A percentile compares a stretch with the other conserved stretches of the same genome.
Conservation (phyloP, 257 asterid genomes). For the Orobanche coerulescens region DNA sequence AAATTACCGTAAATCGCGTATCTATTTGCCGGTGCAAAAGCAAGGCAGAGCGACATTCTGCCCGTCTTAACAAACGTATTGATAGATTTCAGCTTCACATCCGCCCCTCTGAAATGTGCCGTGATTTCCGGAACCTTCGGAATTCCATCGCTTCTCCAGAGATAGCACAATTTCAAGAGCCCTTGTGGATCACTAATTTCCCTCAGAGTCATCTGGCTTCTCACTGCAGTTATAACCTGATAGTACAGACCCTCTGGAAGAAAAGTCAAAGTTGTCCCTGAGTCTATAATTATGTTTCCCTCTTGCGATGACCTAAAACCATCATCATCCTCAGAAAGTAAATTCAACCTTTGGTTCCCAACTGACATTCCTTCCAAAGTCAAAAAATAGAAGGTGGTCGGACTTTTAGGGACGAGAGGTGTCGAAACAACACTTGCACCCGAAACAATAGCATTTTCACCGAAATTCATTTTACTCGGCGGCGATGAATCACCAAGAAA, state of each 20-base stretch:
- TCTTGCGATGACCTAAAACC: not conserved
- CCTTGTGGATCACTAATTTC: constrained; percentile 21
- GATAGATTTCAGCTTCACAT: constrained; percentile 32
- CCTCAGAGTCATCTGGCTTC: not conserved
- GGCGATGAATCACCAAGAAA: not conserved
- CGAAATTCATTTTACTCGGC: constrained; percentile 46
- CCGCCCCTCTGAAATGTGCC: constrained; percentile 47
- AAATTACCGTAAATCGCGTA: constrained; percentile 35
- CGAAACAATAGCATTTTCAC: constrained; percentile 27
- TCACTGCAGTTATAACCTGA: constrained; percentile 15
- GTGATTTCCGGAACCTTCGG: constrained; percentile 29
- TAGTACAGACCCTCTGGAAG: constrained; percentile 29
- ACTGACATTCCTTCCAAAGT: constrained; percentile 45
- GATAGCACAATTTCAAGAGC: constrained; percentile 36
- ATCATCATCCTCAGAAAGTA: not conserved
- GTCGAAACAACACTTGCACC: constrained; percentile 39
- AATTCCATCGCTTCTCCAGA: not conserved
- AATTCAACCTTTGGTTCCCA: constrained; percentile 22
- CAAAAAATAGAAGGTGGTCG: constrained; percentile 34
- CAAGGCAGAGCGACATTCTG: constrained; percentile 28
- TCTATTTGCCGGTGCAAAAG: constrained; percentile 19
- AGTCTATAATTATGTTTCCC: constrained; percentile 53
- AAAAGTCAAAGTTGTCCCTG: constrained; percentile 49
- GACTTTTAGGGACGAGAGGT: constrained; percentile 26
- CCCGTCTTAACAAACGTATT: constrained; percentile 29